A percentile compares a stretch with the other conserved stretches of the same genome.
phyloP scores from a whole-genome alignment of 768 basidiomycete species.

The Naganishia onofrii region DNA sequence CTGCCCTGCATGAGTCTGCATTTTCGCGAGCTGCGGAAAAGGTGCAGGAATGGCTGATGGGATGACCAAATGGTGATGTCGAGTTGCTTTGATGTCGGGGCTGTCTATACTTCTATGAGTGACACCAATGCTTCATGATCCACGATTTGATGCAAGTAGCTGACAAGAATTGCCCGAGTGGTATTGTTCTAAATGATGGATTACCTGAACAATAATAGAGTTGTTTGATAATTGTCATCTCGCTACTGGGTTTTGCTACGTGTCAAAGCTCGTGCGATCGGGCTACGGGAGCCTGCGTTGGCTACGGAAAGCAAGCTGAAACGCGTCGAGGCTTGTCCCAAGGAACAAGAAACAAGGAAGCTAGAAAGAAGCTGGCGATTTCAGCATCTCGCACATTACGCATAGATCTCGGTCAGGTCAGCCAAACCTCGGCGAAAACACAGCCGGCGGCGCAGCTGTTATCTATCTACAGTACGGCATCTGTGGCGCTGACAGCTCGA shows the following conservation, averaged over 20 bases:
- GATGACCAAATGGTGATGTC: not conserved
- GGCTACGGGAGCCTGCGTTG: too few relatives aligned
- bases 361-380: not conserved
- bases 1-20: not conserved
- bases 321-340: not conserved
- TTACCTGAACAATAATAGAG: not conserved
- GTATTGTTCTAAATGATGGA: too few relatives aligned
- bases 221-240: not conserved
- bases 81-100: not conserved
- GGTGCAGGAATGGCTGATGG: not conserved
- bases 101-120: not conserved
- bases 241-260: not conserved
- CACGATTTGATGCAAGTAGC: not conserved
- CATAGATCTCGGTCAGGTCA: too few relatives aligned
- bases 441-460: too few relatives aligned
- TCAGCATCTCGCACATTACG: too few relatives aligned
- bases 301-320: not conserved
- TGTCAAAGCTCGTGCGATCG: not conserved
- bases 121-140: not conserved
- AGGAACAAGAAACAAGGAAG: not conserved
- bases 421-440: too few relatives aligned
- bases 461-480: too few relatives aligned
- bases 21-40: not conserved
- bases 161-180: not conserved
- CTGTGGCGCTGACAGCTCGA: too few relatives aligned